Conservation (phyloP, 176 grass and related monocot genomes). For the Coix lacrymajobi region DNA sequence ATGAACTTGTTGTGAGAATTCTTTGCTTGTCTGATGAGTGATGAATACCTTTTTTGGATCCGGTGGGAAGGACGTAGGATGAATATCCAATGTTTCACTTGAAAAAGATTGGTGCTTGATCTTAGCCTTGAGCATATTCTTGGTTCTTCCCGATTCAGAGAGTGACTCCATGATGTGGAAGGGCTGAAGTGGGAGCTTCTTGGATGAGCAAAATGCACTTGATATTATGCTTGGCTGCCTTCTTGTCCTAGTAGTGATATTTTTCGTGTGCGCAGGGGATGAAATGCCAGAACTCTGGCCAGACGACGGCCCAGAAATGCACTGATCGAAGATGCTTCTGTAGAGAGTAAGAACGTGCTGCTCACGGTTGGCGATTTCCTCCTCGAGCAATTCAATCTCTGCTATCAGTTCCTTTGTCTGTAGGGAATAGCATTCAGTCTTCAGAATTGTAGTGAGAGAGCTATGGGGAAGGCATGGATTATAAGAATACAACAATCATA, state of each 20-base stretch:
- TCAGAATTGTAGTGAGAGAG: not conserved
- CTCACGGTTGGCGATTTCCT: constrained; percentile 87
- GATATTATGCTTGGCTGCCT: constrained; percentile 84
- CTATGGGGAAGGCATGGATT: no score
- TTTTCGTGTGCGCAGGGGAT: constrained; percentile 77
- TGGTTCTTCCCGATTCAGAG: constrained; percentile 43
- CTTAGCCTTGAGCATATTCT: constrained; percentile 56
- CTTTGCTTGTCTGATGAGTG: not conserved
- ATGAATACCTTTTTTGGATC: constrained; percentile 53
- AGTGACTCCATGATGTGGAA: constrained; percentile 67
- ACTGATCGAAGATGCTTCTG: constrained; percentile 94
- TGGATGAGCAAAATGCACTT: constrained; percentile 90
- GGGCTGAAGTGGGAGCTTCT: constrained; percentile 82
- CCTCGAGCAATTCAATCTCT: constrained; percentile 92
- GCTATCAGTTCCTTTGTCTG: constrained; percentile 85
- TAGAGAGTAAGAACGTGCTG: constrained; percentile 96
- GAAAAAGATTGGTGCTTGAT: constrained; percentile 51
- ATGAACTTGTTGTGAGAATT: not conserved
- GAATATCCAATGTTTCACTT: constrained; percentile 33
- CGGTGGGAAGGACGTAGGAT: constrained; percentile 24
- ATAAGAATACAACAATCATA: not conserved
- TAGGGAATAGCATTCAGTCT: not conserved
- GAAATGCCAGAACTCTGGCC: constrained; percentile 76
- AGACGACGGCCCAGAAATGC: constrained; percentile 54
- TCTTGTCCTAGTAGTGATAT: constrained; percentile 18